Conservation (phyloP, 1,139 yeast species). For the Chernovozyma aurita region DNA sequence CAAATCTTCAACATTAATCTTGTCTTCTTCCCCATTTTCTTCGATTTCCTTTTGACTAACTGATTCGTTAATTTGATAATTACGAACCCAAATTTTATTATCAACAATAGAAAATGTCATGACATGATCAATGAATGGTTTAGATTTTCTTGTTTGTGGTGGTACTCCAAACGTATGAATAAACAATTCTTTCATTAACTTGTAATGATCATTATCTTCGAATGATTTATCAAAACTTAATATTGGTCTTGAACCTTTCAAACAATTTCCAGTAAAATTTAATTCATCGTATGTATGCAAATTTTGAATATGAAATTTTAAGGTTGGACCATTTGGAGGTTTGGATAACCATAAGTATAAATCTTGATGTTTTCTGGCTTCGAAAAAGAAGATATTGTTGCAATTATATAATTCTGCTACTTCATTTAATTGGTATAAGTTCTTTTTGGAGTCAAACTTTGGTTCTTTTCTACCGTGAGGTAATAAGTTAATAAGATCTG, state of each 20-base stretch:
- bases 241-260: conserved; percentile 94
- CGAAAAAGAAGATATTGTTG: conserved; percentile 90
- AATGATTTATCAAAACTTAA: conserved; percentile 83
- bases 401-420: conserved; percentile 97
- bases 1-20: conserved; percentile 46
- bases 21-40: conserved; percentile 30
- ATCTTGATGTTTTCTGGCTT: conserved; percentile 95
- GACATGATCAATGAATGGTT: conserved; percentile 94
- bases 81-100: conserved; percentile 92
- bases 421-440: conserved; percentile 83
- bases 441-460: conserved; percentile 89
- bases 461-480: conserved; percentile 98
- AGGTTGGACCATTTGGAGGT: conserved; percentile 97
- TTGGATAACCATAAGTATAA: conserved; percentile 91
- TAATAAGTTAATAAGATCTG: conserved; percentile 71
- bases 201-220: conserved; percentile 53
- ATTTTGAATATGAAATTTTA: conserved; percentile 90
- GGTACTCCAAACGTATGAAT: conserved; percentile 93
- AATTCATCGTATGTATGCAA: conserved; percentile 94
- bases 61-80: conserved; percentile 85
- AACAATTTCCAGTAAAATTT: conserved; percentile 93
- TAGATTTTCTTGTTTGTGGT: conserved; percentile 87
- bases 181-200: conserved; percentile 79
- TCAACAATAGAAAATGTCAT: conserved; percentile 91
- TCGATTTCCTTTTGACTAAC: conserved; percentile 49